Base-by-base conservation (phyloP, 1,284 basidiomycete species). In the Boletus austroedulis region DNA sequence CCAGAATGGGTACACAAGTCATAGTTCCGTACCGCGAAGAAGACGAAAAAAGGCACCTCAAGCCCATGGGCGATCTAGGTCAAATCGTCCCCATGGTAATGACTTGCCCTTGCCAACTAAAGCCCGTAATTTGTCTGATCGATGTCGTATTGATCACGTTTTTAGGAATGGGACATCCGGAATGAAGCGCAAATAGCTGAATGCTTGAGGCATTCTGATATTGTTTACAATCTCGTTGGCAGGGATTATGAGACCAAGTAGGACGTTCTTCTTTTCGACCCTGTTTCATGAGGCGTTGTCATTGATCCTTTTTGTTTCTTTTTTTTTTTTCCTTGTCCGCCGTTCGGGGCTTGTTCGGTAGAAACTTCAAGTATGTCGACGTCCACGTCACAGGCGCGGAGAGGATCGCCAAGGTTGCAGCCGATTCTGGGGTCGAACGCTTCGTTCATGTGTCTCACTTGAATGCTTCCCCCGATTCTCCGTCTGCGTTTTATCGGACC, bases 401-500 rank as follows among this genome's bases (percentile, higher is more conserved):
- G 62, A 80, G 81, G 59, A 94, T 95, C 68, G 97, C 97, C 17
- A 82, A 83, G 64, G 83, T 98, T 65, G 86, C 94, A 54, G 83
- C 89, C 32, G 79, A 89, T 60, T 77, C 79, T 53, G 92, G 92
- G 50, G 92, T 98, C 49, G 82, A 89, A 51, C 90, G 93, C 56
- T 81, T 99, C 57, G 86, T 99, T 55, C 96, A 99, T 69, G 85
- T 99, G 65, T 99, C 96, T 12, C 97, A 99, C 76, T 77, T 99
- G 64, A 96, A 98, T 75, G 95, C 96, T 28, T 83, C 88, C 50
- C 78, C 83, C 32, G 78, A 87, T 66, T 98, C 95, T 11, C 71
- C 82, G 1, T 97, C 94, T 49, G 81, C 80, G 53, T 94, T 94
- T 76, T 96, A 98, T 76, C 85, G 87, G 62, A 84, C 93, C 62